Conservation (phyloP, 768 basidiomycete species). For the Agrocybe praecox region DNA sequence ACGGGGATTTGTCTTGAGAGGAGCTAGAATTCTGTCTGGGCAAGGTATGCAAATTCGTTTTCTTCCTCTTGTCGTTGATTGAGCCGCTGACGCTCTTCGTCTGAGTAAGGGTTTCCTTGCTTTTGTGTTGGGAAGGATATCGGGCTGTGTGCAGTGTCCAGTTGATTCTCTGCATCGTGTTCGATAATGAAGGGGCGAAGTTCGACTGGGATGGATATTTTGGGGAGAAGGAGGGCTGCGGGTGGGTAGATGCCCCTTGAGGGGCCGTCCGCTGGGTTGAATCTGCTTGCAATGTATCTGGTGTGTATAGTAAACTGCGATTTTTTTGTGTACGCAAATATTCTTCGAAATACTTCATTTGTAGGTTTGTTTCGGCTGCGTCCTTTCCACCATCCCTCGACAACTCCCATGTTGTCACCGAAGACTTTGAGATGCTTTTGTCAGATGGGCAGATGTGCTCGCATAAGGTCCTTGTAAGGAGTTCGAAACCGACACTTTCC, state of each 20-base stretch:
- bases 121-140: too few species aligned
- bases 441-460: neutral
- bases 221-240: slow-evolving; percentile 27
- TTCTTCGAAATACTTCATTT: slow-evolving; percentile 30
- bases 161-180: too few species aligned
- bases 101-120: too few species aligned
- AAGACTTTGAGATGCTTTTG: slow-evolving; percentile 21
- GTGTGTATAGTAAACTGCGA: slow-evolving; percentile 21
- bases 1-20: too few species aligned
- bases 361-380: slow-evolving; percentile 31
- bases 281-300: slow-evolving; percentile 31
- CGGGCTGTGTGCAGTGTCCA: too few species aligned
- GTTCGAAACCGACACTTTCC: slow-evolving; percentile 43
- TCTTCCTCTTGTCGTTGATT: too few species aligned
- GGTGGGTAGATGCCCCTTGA: slow-evolving; percentile 33
- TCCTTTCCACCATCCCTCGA: slow-evolving; percentile 44
- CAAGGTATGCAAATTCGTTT: too few species aligned
- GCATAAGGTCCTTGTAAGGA: slow-evolving; percentile 20
- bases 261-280: slow-evolving; percentile 39
- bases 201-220: slow-evolving; percentile 25
- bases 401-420: slow-evolving; percentile 42
- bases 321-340: slow-evolving; percentile 14
- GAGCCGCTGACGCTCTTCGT: too few species aligned
- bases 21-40: too few species aligned
- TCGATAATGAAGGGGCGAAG: slow-evolving; percentile 24